Evolutionary conservation across 495 filamentous ascomycete species (phyloP), one percentile per base, ranked within the genome.

Genomic region (Lasiosphaeria hispida): DNA sequence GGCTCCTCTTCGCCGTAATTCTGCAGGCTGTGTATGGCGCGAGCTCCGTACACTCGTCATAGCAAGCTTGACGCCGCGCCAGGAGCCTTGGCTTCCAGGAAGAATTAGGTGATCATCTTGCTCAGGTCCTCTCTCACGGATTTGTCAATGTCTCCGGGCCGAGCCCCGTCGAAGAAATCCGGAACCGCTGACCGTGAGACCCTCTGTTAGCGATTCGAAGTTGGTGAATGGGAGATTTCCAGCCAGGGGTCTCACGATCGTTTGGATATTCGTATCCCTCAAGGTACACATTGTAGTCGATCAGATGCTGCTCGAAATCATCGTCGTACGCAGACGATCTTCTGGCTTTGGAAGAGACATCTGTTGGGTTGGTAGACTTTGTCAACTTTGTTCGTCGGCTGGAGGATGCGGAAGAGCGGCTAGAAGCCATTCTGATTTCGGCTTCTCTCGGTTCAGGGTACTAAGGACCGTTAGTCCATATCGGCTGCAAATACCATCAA

Each of bases 31-130:
- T 74, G 72, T 66, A 80, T 80, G 34, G 55, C 76, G 51, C 75
- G 74, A 23, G 74, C 76, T 10, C 77, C 78, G n/a, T 75, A 49
- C 7, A 76, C 77, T 15, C 77, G 55, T 76, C 64, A 60, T 76
- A 70, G 42, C 57, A 66, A 41, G 73, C 75, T 58, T 81, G 76
- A 33, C 71, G 67, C 55, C n/a, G 34, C 48, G 63, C 69, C n/a
- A 76, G 68, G 66, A 3, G 65, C 68, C 57, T 80, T 80, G 8
- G 51, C 71, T 42, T 76, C 71, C 1, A 75, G 50, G 61, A 68
- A 66, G 52, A 72, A 68, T 54, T 83, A 8, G 1, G 7, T 2
- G 18, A 3, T 6, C 4, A 53, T n/a, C 11, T 41, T n/a, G 57
- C 33, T 13, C 48, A 55, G 10, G 66, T 35, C 4, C 6, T 65